Evolutionary conservation across 2,329 filamentous ascomycete genomes (phyloP).

Genomic region (Stylonectria norvegica): DNA sequence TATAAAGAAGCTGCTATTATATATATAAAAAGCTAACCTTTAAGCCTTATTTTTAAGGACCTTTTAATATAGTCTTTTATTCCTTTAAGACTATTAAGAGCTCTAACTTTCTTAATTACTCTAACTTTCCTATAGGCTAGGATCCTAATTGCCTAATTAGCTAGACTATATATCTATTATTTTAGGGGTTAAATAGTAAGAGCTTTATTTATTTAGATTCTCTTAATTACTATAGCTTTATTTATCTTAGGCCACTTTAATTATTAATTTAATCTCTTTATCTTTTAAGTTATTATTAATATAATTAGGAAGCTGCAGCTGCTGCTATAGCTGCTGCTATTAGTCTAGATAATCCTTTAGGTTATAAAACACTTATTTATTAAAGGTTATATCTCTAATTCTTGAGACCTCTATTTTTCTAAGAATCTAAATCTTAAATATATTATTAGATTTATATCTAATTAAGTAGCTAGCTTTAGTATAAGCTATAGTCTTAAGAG

Average conservation of each 20-base stretch:
- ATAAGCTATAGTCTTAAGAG: slow-evolving; percentile 2
- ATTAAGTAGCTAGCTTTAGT: slow-evolving; percentile 6
- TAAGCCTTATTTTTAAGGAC: neutral
- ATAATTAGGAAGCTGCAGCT: slow-evolving; percentile 1
- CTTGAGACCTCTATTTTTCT: neutral
- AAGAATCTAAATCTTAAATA: slow-evolving; percentile 6
- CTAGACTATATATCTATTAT: neutral
- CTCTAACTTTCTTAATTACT: neutral
- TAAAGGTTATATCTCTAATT: slow-evolving; percentile 6
- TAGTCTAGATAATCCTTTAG: slow-evolving; percentile 1
- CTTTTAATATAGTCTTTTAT: neutral
- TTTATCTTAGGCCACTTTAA: neutral
- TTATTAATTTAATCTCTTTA: slow-evolving; percentile 1
- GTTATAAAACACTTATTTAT: slow-evolving; percentile 6
- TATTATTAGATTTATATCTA: slow-evolving; percentile 8
- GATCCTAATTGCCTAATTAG: neutral
- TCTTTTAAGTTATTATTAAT: slow-evolving; percentile 1
- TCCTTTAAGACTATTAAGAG: neutral
- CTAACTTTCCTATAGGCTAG: neutral
- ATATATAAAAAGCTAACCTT: neutral
- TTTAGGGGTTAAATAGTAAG: neutral
- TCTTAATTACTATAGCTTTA: neutral
- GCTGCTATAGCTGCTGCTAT: neutral
- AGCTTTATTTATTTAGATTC: neutral
- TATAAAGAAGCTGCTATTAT: neutral